Base-by-base conservation (phyloP, 2,329 filamentous ascomycete genomes). In the Arthroderma sp. region DNA sequence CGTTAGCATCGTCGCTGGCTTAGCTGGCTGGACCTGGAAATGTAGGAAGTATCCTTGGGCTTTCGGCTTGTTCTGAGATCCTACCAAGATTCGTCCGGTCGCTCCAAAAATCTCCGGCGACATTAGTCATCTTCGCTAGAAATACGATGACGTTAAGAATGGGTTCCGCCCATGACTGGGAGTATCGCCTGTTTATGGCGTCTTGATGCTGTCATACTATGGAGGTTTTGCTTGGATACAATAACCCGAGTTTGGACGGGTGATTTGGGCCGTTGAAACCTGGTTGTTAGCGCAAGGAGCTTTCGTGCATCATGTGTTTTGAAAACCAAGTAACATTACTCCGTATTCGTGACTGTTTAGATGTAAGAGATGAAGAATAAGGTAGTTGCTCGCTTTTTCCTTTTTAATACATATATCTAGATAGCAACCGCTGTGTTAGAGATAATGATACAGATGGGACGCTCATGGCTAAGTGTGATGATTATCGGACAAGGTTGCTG, bases 401-500 rank as follows among this genome's bases (percentile, higher is more conserved):
- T 19, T 23, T n/a, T n/a, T 11, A 25, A 25, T 25, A 44, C 31
- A 33, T n/a, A 13, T 54, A 54, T 37, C 35, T 21, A 54, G 51
- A 38, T 15, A n/a, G 17, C n/a, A 35, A 35, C n/a, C 25, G 19
- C 17, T 4, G 31, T 17, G 19, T 3, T 3, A n/a, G 25, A 33
- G 19, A 39, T 39, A 11, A 37, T 54, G 17, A 54, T 54, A 54
- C 33, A 54, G 17, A 19, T 35, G 33, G 28, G 11, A 52, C 2
- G 19, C 4, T 15, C 6, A 23, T 54, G 31, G 17, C 6, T 17
- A n/a, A 23, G 6, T 8, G 23, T 33, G 15, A 33, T 35, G 23
- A 23, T 47, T 67, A 70, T 60, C 63, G 61, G 58, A 74, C 71
- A 64, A 73, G 65, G 39, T 64, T 61, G 37, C 64, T 58, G 13